A percentile compares a stretch with the other conserved stretches of the same genome.
Conservation (phyloP, 495 filamentous ascomycete species). For the Platismatia glauca region DNA sequence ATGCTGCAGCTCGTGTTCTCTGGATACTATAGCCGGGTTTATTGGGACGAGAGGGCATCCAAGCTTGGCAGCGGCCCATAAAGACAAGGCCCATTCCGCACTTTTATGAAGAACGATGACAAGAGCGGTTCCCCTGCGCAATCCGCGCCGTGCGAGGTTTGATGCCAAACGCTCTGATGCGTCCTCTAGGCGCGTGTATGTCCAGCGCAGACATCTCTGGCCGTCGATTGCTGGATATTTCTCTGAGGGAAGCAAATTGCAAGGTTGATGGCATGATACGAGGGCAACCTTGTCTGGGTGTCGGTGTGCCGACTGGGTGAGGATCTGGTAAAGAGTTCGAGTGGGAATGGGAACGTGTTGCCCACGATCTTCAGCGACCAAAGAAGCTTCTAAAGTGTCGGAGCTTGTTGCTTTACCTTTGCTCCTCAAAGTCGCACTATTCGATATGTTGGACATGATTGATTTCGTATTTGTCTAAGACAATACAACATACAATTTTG, state of each 20-base stretch:
- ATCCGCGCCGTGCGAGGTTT: not conserved
- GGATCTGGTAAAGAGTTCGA: not conserved
- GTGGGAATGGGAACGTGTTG: not conserved
- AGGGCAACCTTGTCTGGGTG: constrained; percentile 1
- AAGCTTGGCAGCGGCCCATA: constrained; percentile 29
- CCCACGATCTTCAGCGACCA: not conserved
- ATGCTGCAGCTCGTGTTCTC: constrained; percentile 18
- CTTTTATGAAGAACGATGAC: constrained; percentile 27
- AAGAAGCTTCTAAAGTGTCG: not conserved
- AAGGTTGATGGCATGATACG: constrained; percentile 9
- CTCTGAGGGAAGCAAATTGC: not conserved
- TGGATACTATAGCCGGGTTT: constrained; percentile 23
- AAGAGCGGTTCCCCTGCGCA: not conserved
- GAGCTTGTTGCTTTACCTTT: not conserved
- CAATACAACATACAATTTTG: not conserved
- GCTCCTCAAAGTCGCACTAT: not conserved
- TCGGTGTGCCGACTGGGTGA: not conserved
- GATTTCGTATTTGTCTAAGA: not conserved
- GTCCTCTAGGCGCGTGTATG: not conserved
- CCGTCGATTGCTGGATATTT: not conserved
- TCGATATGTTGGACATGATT: not conserved
- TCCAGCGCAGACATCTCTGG: constrained; percentile 5
- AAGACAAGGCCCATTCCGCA: constrained; percentile 29
- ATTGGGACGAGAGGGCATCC: constrained; percentile 27
- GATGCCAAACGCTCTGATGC: constrained; percentile 5